phyloP scores from a whole-genome alignment of 768 basidiomycete species.

The Rhodosporidiobolus sp. region DNA sequence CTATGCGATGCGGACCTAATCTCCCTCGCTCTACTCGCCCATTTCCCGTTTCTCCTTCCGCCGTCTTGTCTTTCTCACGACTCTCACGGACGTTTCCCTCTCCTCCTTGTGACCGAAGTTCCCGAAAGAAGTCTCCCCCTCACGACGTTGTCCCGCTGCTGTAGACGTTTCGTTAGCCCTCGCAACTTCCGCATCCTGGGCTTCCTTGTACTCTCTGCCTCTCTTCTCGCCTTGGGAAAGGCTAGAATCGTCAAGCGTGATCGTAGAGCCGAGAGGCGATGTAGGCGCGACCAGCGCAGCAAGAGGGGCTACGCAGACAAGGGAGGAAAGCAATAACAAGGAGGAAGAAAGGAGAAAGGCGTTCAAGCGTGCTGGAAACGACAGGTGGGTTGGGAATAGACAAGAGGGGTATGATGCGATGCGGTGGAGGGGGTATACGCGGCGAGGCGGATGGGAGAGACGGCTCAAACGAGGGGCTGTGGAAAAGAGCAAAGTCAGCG shows the following conservation, averaged over 20 bases:
- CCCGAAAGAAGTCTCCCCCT: neutral
- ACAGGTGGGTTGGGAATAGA: neutral
- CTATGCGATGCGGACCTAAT: constrained; percentile 37
- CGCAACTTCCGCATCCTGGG: neutral
- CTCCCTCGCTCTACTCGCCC: too few species aligned
- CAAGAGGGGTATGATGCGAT: neutral
- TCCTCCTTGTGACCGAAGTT: neutral
- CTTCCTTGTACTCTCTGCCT: too few species aligned
- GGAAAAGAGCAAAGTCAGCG: too few species aligned
- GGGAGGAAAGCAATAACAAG: neutral
- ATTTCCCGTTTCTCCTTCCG: neutral
- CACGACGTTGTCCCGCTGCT: neutral
- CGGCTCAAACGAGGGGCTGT: neutral
- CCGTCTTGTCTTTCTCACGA: neutral
- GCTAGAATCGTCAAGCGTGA: too few species aligned
- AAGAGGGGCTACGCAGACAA: too few species aligned
- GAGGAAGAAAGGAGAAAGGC: neutral
- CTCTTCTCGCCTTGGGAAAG: too few species aligned
- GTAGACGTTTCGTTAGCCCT: neutral
- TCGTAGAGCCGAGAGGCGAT: too few species aligned
- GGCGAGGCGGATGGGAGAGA: neutral
- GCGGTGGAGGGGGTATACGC: neutral
- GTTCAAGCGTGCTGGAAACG: neutral
- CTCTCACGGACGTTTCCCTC: neutral
- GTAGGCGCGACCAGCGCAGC: too few species aligned